Percentiles rank a stretch among this genome's conserved stretches.
Conservation (phyloP, 306 rosid genomes). For the Cicer judaicum region DNA sequence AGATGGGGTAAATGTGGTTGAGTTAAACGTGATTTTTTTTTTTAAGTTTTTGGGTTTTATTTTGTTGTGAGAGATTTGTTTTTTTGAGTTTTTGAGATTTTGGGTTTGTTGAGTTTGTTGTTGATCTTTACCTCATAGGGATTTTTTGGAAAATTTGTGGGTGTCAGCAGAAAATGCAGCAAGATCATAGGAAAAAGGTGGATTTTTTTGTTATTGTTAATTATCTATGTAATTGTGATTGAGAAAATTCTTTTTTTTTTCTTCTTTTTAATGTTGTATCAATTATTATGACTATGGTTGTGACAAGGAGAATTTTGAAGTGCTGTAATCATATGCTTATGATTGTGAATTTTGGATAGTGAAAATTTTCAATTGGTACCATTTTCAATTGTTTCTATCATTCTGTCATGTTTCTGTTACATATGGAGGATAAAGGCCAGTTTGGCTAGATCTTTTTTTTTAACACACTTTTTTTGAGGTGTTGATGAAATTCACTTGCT, state of each 20-base stretch:
- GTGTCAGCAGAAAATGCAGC: constrained; percentile 79
- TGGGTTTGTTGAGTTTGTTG: constrained; percentile 44
- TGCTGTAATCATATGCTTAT: constrained; percentile 28
- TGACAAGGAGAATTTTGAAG: constrained; percentile 14
- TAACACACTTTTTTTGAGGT: constrained; percentile 31
- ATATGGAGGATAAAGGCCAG: constrained; percentile 47
- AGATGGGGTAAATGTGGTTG: constrained; percentile 97
- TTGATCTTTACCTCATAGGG: constrained; percentile 58
- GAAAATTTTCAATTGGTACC: constrained; percentile 37
- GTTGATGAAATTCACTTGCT: constrained; percentile 41
- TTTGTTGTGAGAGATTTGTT: neutral
- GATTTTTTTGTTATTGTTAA: constrained; percentile 30
- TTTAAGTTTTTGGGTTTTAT: constrained; percentile 16
- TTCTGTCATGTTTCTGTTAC: constrained; percentile 33
- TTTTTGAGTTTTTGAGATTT: constrained; percentile 3
- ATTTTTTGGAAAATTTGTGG: constrained; percentile 48
- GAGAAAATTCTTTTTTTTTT: constrained; percentile 3
- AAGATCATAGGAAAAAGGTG: constrained; percentile 88
- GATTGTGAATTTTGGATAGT: constrained; percentile 25
- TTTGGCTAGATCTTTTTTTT: constrained; percentile 39
- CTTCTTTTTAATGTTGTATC: neutral
- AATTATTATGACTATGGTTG: neutral
- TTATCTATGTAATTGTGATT: constrained; percentile 38
- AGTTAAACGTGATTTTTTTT: constrained; percentile 27
- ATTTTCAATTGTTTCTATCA: constrained; percentile 28